Percentiles rank a stretch among this genome's conserved stretches.
phyloP scores from a whole-genome alignment of 2,329 filamentous ascomycete genomes.

The Rhynchosporium secalis region DNA sequence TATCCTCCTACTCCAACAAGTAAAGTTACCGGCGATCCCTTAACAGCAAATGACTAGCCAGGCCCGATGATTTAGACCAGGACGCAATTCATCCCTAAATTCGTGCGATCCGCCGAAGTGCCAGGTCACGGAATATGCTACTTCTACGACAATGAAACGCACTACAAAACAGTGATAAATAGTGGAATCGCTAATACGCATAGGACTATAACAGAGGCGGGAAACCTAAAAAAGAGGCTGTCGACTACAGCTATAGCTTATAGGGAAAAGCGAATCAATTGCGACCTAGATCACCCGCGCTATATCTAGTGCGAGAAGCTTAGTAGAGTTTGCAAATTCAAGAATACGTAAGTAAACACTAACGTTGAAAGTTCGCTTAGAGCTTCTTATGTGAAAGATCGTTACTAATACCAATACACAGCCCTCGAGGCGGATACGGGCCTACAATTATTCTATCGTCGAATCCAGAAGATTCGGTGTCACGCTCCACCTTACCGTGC shows the following conservation, averaged over 20 bases:
- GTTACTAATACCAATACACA: conserved; percentile 43
- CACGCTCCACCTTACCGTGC: conserved; percentile 35
- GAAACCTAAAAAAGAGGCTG: conserved; percentile 86
- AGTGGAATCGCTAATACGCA: conserved; percentile 85
- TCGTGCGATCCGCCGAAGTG: conserved; percentile 64
- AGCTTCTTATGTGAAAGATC: conserved; percentile 9
- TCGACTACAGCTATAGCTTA: conserved; percentile 93
- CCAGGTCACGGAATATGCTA: conserved; percentile 80
- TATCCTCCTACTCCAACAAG: conserved; percentile 34
- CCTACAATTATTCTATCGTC: conserved; percentile 40
- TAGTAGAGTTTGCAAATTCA: conserved; percentile 79
- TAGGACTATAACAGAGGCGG: conserved; percentile 95
- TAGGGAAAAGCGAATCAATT: conserved; percentile 97
- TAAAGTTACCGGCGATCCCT: conserved; percentile 32
- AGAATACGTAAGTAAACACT: conserved; percentile 69
- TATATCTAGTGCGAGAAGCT: conserved; percentile 94
- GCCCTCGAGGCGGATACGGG: conserved; percentile 40
- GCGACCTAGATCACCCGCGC: conserved; percentile 82
- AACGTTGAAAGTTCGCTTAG: neutral
- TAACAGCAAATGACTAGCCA: conserved; percentile 55
- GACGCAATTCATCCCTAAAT: conserved; percentile 64
- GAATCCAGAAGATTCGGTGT: conserved; percentile 35
- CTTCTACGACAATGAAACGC: conserved; percentile 81
- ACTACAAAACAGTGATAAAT: conserved; percentile 81
- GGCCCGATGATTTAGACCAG: conserved; percentile 71